Evolutionary conservation across 1,284 basidiomycete genomes (phyloP).

Genomic region (Puccinia sorghi): DNA sequence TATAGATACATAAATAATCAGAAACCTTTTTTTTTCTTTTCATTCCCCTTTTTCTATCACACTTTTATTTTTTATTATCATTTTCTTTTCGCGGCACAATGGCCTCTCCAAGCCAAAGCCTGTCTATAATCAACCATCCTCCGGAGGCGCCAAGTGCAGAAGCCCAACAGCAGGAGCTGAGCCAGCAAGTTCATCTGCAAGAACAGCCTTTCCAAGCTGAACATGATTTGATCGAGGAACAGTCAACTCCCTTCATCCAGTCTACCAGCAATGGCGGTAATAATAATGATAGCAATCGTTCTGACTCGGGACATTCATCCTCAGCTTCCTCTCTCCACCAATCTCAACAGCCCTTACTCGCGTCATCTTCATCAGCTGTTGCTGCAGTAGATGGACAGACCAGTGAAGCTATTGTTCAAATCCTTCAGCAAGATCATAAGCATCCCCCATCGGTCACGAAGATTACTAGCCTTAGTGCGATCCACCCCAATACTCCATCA

Average conservation of each 20-base stretch:
- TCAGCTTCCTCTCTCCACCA: background rate
- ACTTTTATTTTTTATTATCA: background rate
- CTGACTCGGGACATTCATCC: conserved; percentile 4
- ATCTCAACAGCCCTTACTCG: background rate
- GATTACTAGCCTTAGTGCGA: background rate
- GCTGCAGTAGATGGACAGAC: background rate
- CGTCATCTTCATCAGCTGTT: background rate
- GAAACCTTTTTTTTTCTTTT: background rate
- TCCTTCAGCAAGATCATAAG: background rate
- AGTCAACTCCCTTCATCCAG: background rate
- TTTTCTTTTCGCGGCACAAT: too few species aligned
- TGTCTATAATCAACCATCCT: background rate
- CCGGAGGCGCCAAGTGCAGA: background rate
- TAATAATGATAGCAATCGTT: background rate
- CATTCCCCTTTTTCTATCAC: background rate
- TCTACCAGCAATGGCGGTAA: background rate
- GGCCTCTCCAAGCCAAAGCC: background rate
- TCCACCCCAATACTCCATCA: background rate
- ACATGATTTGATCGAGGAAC: background rate
- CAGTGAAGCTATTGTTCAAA: background rate
- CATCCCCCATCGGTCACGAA: background rate
- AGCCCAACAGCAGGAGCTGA: background rate
- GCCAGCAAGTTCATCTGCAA: background rate
- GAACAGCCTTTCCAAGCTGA: background rate
- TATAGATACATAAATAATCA: background rate